Evolutionary conservation across 768 basidiomycete genomes (phyloP).

Genomic region (Neoboletus magnificus): DNA sequence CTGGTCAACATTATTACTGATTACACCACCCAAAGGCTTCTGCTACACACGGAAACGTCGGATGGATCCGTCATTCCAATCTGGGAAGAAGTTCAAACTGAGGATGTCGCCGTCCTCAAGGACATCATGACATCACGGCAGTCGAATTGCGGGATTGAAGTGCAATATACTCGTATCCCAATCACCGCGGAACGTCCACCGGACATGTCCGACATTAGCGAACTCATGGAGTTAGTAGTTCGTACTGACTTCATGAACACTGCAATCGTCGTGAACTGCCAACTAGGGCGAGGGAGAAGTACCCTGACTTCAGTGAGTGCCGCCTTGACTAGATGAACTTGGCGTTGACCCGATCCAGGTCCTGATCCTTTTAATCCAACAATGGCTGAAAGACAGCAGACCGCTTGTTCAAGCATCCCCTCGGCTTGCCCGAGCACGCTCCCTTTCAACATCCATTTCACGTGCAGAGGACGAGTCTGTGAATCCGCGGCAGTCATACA

Average conservation of each 20-base stretch:
- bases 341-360: conserved; percentile 42
- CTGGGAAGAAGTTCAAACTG: conserved; percentile 83
- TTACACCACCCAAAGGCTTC: conserved; percentile 44
- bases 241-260: conserved; percentile 63
- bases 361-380: conserved; percentile 76
- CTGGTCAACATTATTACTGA: background rate
- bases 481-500: conserved; percentile 62
- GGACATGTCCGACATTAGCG: conserved; percentile 69
- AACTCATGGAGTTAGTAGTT: conserved; percentile 76
- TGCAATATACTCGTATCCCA: conserved; percentile 83
- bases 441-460: conserved; percentile 37
- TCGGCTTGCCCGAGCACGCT: conserved; percentile 39
- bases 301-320: conserved; percentile 77
- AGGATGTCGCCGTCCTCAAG: conserved; percentile 76
- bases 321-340: background rate
- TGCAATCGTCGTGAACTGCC: conserved; percentile 92
- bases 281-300: conserved; percentile 89
- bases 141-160: conserved; percentile 47
- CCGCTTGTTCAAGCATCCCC: conserved; percentile 31
- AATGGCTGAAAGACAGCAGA: conserved; percentile 62
- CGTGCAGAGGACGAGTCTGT: conserved; percentile 29
- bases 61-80: conserved; percentile 89
- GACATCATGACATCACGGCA: conserved; percentile 76
- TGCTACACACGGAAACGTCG: conserved; percentile 85
- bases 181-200: conserved; percentile 88